A percentile compares a stretch with the other conserved stretches of the same genome.
Evolutionary conservation across 345 rosid genomes (phyloP).

Genomic region (Lagerstroemia speciosa): DNA sequence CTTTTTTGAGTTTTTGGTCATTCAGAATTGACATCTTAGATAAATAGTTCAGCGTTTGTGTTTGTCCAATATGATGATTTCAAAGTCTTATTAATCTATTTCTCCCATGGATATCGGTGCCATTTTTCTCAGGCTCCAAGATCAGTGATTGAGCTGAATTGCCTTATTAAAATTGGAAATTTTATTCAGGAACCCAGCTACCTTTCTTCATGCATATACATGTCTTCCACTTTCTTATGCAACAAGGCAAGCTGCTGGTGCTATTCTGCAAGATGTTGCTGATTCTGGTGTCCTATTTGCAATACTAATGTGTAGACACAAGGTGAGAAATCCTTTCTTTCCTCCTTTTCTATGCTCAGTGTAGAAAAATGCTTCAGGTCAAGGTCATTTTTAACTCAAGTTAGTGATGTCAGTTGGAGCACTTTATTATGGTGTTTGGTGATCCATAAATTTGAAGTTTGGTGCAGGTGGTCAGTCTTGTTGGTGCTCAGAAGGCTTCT

Average conservation of each 20-base stretch:
- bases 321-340: slow-evolving; percentile 29
- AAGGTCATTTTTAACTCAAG: background rate
- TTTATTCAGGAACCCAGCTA: slow-evolving; percentile 72
- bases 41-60: background rate
- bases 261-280: slow-evolving; percentile 83
- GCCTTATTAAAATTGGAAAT: background rate
- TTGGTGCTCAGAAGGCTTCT: slow-evolving; percentile 96
- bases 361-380: background rate
- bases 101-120: background rate
- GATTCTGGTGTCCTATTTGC: slow-evolving; percentile 87
- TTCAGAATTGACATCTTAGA: background rate
- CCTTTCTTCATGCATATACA: slow-evolving; percentile 93
- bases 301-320: slow-evolving; percentile 74
- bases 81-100: background rate
- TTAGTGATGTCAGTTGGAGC: background rate
- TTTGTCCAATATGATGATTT: background rate
- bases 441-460: slow-evolving; percentile 13
- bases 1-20: background rate
- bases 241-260: slow-evolving; percentile 78
- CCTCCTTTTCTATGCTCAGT: background rate
- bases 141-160: background rate
- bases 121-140: background rate
- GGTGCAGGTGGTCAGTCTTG: slow-evolving; percentile 80
- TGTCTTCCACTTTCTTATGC: slow-evolving; percentile 86
- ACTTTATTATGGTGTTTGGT: background rate